Conservation (phyloP, 2,329 filamentous ascomycete genomes). For the Cytospora schulzeri region DNA sequence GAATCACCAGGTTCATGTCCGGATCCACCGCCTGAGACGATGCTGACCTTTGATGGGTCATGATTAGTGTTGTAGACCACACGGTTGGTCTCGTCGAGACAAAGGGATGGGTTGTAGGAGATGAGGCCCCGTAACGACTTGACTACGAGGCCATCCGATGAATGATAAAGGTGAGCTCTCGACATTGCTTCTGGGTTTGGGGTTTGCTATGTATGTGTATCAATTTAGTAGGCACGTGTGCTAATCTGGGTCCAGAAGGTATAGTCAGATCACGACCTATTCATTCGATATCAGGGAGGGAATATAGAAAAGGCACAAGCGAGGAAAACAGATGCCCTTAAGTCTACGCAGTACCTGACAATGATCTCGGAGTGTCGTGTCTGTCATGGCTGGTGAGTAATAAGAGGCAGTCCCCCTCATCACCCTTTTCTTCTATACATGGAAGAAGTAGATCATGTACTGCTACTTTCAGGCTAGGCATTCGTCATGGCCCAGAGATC, state of each 20-base stretch:
- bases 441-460: background rate
- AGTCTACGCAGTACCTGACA: background rate
- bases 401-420: background rate
- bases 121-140: constrained; percentile 55
- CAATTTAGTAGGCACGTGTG: background rate
- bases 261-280: background rate
- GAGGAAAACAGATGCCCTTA: background rate
- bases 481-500: background rate
- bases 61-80: constrained; percentile 53
- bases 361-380: background rate
- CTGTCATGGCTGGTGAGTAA: background rate
- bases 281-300: background rate
- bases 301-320: background rate
- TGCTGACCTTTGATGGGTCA: constrained; percentile 47
- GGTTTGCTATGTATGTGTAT: background rate
- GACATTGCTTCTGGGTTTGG: constrained; percentile 44
- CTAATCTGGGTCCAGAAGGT: background rate
- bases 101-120: constrained; percentile 54
- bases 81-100: constrained; percentile 52
- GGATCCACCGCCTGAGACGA: constrained; percentile 59
- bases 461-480: background rate
- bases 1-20: constrained; percentile 54
- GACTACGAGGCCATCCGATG: constrained; percentile 55
- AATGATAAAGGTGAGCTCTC: constrained; percentile 54
- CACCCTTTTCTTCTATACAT: background rate